Evolutionary conservation across 2,329 filamentous ascomycete genomes (phyloP), one percentile per base, ranked within the genome.

Genomic region (Neofusicoccum laricinum): DNA sequence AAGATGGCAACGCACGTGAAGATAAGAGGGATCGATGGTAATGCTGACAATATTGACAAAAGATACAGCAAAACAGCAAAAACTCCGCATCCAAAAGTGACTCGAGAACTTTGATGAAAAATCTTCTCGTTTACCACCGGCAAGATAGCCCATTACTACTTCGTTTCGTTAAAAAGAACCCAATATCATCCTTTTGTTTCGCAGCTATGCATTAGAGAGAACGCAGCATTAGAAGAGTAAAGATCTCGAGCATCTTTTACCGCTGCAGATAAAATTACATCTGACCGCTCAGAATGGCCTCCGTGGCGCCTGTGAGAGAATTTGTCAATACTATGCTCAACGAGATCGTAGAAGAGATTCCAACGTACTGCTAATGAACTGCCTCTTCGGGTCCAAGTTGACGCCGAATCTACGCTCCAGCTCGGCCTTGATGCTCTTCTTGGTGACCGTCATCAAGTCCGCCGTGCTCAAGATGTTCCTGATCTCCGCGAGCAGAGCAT

Each of bases 401-500:
- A 96, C 88, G 67, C 91, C 91, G 73, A 99, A 99, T 67, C 75
- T 86, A 72, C 88, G 87, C 84, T 99, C 95, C 65, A 99, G 81
- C 81, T 99, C 95, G 70, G 86, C 80, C 85, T 98, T 98, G 79
- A 99, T 91, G 71, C 91, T 92, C 87, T 99, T 99, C 88, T 99
- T 99, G 69, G 95, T 99, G 48, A 99, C 92, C 4, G 87, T 93
- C 95, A 99, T 99, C 73, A 99, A 81, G 79, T 99, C 95, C 1
- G 93, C 93, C 12, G 90, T 96, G 70, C 89, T 86, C 67, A 99
- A 82, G 68, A 99, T 97, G 73, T 97, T 93, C 59, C 95, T 87
- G 71, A 99, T 99, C 83, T 99, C 95, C 0, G 92, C 89, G 67
- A 99, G 81, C 57, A 99, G 83, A 11, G 92, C 90, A 73, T 99